Evolutionary conservation across 2,329 filamentous ascomycete genomes (phyloP), one percentile per base, ranked within the genome.

Genomic region (Cladosporium sphaerospermum): DNA sequence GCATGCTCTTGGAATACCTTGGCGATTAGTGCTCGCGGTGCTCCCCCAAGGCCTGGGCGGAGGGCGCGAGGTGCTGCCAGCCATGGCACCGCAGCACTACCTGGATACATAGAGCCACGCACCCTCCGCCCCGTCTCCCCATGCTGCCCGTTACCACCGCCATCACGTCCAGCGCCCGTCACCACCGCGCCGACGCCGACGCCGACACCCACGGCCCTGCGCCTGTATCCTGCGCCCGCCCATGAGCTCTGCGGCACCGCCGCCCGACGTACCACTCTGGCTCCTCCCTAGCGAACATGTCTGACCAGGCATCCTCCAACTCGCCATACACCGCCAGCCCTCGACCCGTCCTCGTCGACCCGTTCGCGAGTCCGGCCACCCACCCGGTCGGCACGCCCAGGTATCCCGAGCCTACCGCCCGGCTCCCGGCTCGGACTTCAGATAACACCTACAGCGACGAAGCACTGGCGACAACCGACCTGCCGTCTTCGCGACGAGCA

Each of bases 351-450:
- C 33, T 51, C 16, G 48, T 51, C 13, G 48, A 51, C 34, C 48
- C 48, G 18, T 51, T 51, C 48, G 48, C 48, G 28, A 51, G 48
- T 16, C 48, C 48, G 40, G 48, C 40, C 13, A 44, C 48, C 16
- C 48, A 51, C 18, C 40, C 40, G 4, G 23, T 47, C 44, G 39
- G 19, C 37, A 45, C 51, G n/a, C 51, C 51, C 34, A 42, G 36
- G 7, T 23, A 28, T 28, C 51, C 51, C 23, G 45, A 53, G 31
- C 36, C 51, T 47, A 47, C 43, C 39, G 51, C 37, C 33, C 51
- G 41, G 43, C 43, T 53, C 5, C 42, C 44, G 33, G 43, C 36
- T 18, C 40, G 36, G 40, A 47, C 51, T 13, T 51, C 48, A 10
- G 18, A 31, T 2, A 33, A 40, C 34, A 34, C 43, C 28, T 32